phyloP scores from a whole-genome alignment of 352 stramenopile genomes.

The Phytophthora aleatoria region DNA sequence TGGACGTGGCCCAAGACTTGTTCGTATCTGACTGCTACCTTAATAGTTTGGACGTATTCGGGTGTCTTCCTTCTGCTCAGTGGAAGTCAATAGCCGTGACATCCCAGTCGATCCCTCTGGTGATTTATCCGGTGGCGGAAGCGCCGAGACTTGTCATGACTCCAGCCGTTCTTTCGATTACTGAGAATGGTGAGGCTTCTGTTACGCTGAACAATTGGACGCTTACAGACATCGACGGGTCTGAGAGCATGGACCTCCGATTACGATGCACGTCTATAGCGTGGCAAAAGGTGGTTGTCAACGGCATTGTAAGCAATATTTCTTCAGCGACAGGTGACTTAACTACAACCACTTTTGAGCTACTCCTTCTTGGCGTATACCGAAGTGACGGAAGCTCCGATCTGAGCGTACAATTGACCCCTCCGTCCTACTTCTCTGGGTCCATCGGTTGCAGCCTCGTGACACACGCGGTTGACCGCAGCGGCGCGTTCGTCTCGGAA shows the following conservation, averaged over 20 bases:
- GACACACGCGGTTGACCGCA: conserved; percentile 25
- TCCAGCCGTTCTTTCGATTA: neutral
- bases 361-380: conserved; percentile 14
- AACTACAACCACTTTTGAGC: neutral
- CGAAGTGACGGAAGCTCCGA: conserved; percentile 1
- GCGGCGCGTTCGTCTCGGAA: conserved; percentile 15
- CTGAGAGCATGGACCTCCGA: conserved; percentile 23
- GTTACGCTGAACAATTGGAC: conserved; percentile 20
- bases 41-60: neutral
- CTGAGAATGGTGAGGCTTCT: conserved; percentile 10
- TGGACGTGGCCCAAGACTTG: conserved; percentile 17
- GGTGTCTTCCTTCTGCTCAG: conserved; percentile 10
- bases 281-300: conserved; percentile 12
- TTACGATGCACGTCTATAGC: conserved; percentile 7
- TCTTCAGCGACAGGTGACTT: neutral
- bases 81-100: conserved; percentile 20
- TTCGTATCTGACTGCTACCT: conserved; percentile 28
- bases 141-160: conserved; percentile 8
- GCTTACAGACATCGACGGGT: conserved; percentile 22
- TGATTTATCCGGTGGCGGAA: conserved; percentile 20
- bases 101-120: conserved; percentile 8
- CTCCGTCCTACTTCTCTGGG: conserved; percentile 38
- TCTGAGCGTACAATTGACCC: conserved; percentile 25
- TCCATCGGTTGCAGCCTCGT: conserved; percentile 31
- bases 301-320: conserved; percentile 8